Evolutionary conservation across 148 eudicot species (phyloP).

Genomic region (Rhododendron kiyosumense): DNA sequence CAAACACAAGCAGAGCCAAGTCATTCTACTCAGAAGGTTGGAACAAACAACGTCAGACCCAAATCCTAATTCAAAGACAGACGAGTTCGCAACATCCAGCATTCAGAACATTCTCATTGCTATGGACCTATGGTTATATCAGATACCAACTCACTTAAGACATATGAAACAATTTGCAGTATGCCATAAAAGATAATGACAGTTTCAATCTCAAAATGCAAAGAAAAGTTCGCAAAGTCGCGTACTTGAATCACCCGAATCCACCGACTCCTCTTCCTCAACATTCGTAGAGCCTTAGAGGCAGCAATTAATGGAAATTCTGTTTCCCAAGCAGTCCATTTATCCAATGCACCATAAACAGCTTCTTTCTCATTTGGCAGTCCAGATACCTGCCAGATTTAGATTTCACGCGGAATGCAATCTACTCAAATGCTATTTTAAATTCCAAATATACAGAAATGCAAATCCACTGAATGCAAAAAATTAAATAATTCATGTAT

Average conservation of each 20-base stretch:
- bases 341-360: slow-evolving; percentile 71
- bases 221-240: not conserved
- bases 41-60: not conserved
- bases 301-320: slow-evolving; percentile 89
- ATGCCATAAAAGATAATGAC: not conserved
- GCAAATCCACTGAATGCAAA: too few species aligned
- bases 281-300: slow-evolving; percentile 78
- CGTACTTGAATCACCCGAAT: slow-evolving; percentile 68
- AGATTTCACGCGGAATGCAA: not conserved
- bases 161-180: not conserved
- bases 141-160: not conserved
- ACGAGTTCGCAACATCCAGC: not conserved
- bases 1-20: not conserved
- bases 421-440: not conserved
- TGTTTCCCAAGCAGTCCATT: slow-evolving; percentile 91
- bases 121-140: not conserved
- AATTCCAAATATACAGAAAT: not conserved
- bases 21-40: not conserved
- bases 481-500: not conserved
- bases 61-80: not conserved
- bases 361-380: slow-evolving; percentile 86
- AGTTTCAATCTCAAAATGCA: not conserved
- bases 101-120: not conserved
- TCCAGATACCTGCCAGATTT: slow-evolving; percentile 50
- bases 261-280: slow-evolving; percentile 70